A percentile compares a stretch with the other conserved stretches of the same genome.
These are phyloP conservation scores for Elaeis guineensis DNA, from an alignment of 176 grass and related monocot genomes.

Conservation along the genomic window DNA sequence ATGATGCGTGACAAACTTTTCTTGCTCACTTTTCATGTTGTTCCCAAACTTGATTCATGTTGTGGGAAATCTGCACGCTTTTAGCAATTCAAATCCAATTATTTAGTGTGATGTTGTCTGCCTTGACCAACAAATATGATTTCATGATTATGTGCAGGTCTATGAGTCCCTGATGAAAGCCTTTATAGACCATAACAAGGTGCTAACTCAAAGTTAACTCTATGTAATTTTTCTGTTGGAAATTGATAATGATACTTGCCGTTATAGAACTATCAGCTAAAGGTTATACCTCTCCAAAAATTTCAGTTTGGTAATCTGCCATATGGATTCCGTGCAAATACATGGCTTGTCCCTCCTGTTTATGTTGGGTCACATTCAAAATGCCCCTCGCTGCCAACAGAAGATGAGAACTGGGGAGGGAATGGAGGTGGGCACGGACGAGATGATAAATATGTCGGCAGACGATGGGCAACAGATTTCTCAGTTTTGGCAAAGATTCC, in stretches of 20 bases:
- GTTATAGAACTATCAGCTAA: background rate
- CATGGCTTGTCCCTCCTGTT: conserved; percentile 80
- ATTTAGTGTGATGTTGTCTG: no score
- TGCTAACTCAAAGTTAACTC: conserved; percentile 21
- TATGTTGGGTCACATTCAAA: conserved; percentile 50
- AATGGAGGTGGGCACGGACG: conserved; percentile 58
- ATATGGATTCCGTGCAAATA: conserved; percentile 94
- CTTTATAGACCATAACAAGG: conserved; percentile 95
- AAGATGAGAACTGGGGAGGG: conserved; percentile 88
- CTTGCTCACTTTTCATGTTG: no score
- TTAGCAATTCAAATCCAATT: no score
- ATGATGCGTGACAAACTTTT: no score
- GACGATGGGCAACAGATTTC: conserved; percentile 76
- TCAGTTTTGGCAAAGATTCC: conserved; percentile 58
- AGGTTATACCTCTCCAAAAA: conserved; percentile 11
- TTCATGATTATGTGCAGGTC: conserved; percentile 40
- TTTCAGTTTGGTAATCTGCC: conserved; percentile 97
- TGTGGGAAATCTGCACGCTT: no score
- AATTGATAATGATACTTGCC: conserved; percentile 4
- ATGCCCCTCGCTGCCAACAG: conserved; percentile 47
- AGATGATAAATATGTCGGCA: conserved; percentile 50
- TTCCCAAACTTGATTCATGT: no score
- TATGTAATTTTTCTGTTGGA: background rate
- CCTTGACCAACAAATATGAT: no score
- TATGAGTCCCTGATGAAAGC: conserved; percentile 76